Conservation (phyloP, 257 asterid species). For the Thymus mandschuricus region DNA sequence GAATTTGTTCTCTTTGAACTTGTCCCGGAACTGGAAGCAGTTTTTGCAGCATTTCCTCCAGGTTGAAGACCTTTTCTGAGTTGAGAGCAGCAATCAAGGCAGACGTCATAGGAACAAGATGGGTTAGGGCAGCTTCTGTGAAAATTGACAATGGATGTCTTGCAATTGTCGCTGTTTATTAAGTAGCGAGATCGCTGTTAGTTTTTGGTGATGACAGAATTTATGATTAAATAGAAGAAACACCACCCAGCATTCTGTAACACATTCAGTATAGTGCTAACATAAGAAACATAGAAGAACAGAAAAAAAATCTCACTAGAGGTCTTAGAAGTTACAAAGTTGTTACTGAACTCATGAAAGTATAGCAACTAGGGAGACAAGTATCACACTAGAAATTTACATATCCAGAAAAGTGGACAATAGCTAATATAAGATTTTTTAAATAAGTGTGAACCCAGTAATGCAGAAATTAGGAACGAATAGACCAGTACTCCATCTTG, state of each 20-base stretch:
- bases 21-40: conserved; percentile 31
- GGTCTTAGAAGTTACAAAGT: neutral
- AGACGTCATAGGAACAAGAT: conserved; percentile 64
- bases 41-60: conserved; percentile 42
- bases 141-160: conserved; percentile 74
- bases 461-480: conserved; percentile 1
- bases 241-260: neutral
- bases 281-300: neutral
- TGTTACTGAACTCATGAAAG: neutral
- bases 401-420: conserved; percentile 18
- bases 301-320: neutral
- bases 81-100: conserved; percentile 75
- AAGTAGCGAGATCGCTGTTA: conserved; percentile 31
- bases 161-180: conserved; percentile 75
- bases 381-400: neutral
- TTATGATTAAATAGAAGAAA: conserved; percentile 22
- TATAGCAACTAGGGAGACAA: neutral
- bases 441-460: neutral
- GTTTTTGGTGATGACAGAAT: conserved; percentile 8
- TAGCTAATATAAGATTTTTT: conserved; percentile 2
- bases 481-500: conserved; percentile 17
- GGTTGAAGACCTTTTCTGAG: conserved; percentile 61
- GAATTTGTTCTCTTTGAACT: conserved; percentile 19
- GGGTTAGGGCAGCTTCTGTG: conserved; percentile 74
- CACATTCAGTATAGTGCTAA: neutral